Percentiles rank a stretch among this genome's conserved stretches.
Evolutionary conservation across 164 flowering plant species (phyloP).

Genomic region (Dillenia suffruticosa): DNA sequence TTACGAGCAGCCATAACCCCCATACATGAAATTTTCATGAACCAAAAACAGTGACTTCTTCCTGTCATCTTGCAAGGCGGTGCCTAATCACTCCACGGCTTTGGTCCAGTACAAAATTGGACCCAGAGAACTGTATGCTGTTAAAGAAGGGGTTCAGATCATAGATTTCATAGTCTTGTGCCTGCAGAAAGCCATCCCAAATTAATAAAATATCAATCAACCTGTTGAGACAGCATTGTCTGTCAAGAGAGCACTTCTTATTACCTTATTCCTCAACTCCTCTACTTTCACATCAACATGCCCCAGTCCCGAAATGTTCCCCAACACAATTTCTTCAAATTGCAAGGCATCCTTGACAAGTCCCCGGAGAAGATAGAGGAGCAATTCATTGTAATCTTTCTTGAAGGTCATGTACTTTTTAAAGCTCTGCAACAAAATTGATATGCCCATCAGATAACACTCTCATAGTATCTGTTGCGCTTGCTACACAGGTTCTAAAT

Average conservation of each 20-base stretch:
- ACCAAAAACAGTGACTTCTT: too few species aligned
- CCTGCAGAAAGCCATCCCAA: constrained; percentile 42
- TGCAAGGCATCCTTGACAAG: constrained; percentile 81
- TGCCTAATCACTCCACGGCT: constrained; percentile 50
- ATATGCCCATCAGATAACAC: background rate
- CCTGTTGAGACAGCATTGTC: background rate
- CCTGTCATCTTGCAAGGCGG: constrained; percentile 30
- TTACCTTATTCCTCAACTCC: constrained; percentile 76
- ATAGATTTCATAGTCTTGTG: constrained; percentile 66
- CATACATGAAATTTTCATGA: too few species aligned
- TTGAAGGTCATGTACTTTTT: constrained; percentile 88
- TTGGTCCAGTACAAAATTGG: constrained; percentile 57
- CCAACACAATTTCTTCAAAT: constrained; percentile 78
- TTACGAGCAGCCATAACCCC: too few species aligned
- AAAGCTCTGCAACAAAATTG: constrained; percentile 65
- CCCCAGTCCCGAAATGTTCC: constrained; percentile 41
- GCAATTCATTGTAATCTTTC: constrained; percentile 80
- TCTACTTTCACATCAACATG: constrained; percentile 75
- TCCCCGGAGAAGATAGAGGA: constrained; percentile 65
- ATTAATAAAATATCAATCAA: background rate
- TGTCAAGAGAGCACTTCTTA: background rate
- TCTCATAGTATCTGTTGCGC: background rate
- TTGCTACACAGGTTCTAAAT: too few species aligned
- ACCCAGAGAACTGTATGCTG: constrained; percentile 49
- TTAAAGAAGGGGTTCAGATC: constrained; percentile 73